A percentile compares a stretch with the other conserved stretches of the same genome.
These are phyloP conservation scores for Nyssa sinensis DNA, from an alignment of 148 eudicot species.

Conservation along the genomic window DNA sequence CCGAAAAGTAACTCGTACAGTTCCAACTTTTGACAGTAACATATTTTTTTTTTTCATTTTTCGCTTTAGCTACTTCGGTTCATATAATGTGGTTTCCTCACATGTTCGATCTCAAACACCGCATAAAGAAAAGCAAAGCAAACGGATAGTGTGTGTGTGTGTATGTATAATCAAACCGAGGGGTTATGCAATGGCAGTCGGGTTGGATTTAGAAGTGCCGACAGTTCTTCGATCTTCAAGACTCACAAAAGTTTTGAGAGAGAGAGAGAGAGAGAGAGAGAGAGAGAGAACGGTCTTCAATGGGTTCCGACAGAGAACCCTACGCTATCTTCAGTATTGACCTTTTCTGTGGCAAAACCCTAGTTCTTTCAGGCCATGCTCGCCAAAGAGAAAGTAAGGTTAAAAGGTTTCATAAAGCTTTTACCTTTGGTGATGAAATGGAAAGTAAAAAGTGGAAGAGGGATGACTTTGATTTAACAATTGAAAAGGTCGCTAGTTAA, in stretches of 20 bases:
- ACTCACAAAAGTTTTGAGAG: too few relatives aligned
- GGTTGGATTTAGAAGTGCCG: slow-evolving; percentile 31
- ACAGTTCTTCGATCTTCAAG: slow-evolving; percentile 16
- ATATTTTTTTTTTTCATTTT: neutral
- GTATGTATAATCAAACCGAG: neutral
- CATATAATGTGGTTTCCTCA: neutral
- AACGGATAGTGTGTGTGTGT: neutral
- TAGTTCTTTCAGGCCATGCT: slow-evolving; percentile 46
- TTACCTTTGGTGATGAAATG: too few relatives aligned
- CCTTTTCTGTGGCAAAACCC: slow-evolving; percentile 27
- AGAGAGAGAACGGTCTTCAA: slow-evolving; percentile 30
- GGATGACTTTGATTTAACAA: too few relatives aligned
- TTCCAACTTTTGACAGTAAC: slow-evolving; percentile 25
- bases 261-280: neutral
- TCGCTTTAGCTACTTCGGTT: slow-evolving; percentile 1
- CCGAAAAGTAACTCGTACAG: slow-evolving; percentile 26
- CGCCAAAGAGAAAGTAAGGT: slow-evolving; percentile 40
- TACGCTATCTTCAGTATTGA: slow-evolving; percentile 5
- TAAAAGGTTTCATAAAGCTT: slow-evolving; percentile 21
- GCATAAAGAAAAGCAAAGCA: slow-evolving; percentile 10
- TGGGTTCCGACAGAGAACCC: slow-evolving; percentile 24
- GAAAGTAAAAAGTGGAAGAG: too few relatives aligned
- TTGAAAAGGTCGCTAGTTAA: too few relatives aligned
- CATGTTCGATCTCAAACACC: slow-evolving; percentile 11
- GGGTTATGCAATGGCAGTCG: neutral